These are phyloP conservation scores for Cryptococcus wingfieldii DNA, from an alignment of 1,284 basidiomycete species.

Conservation along the genomic window DNA sequence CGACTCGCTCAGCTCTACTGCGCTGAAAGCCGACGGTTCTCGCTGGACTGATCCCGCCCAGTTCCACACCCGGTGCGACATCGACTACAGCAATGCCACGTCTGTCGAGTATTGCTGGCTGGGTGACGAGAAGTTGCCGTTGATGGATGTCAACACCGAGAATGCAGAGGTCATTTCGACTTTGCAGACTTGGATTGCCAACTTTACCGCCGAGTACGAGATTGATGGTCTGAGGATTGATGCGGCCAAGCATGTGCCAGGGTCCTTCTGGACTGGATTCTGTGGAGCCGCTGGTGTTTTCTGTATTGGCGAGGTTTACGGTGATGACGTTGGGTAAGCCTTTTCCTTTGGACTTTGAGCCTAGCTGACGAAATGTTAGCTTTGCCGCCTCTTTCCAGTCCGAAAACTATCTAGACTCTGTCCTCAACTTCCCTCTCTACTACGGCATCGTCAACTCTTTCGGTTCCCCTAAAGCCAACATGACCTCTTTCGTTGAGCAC, in stretches of 20 bases:
- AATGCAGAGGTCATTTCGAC: conserved; percentile 57
- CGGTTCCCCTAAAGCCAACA: conserved; percentile 56
- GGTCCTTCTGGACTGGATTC: conserved; percentile 53
- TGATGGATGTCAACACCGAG: conserved; percentile 70
- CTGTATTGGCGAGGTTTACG: conserved; percentile 76
- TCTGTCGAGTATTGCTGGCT: conserved; percentile 71
- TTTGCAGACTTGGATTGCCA: conserved; percentile 61
- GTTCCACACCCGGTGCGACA: conserved; percentile 64
- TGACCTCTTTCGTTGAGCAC: conserved; percentile 57
- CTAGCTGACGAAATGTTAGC: conserved; percentile 4
- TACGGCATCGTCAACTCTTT: conserved; percentile 63
- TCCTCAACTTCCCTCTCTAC: conserved; percentile 62
- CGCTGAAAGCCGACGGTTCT: conserved; percentile 28
- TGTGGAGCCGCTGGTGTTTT: conserved; percentile 69
- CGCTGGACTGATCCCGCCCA: conserved; percentile 38
- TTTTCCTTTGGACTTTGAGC: neutral
- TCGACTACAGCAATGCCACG: conserved; percentile 61
- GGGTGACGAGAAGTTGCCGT: conserved; percentile 61
- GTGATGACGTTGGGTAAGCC: conserved; percentile 54
- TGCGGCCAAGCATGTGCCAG: conserved; percentile 59
- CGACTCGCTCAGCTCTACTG: conserved; percentile 21
- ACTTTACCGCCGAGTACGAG: conserved; percentile 60
- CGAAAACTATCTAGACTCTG: conserved; percentile 41
- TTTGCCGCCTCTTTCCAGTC: conserved; percentile 39
- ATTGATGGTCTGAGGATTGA: conserved; percentile 69